phyloP scores from a whole-genome alignment of 139 green algal species.

The Chlamydomonas applanata region DNA sequence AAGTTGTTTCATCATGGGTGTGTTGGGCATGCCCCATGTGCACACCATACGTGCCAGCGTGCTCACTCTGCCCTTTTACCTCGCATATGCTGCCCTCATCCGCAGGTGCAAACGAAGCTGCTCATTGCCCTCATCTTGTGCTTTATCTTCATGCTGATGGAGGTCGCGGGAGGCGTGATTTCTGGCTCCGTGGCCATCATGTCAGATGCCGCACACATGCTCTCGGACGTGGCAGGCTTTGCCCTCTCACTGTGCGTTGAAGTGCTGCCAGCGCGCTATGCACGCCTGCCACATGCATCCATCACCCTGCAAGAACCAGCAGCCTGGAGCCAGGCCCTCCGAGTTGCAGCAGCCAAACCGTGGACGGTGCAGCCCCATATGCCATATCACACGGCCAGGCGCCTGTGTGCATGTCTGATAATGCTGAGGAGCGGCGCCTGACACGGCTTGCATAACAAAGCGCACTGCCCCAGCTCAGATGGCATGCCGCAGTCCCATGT shows the following conservation, averaged over 20 bases:
- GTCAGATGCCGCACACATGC: conserved; percentile 92
- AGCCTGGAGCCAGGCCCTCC: too few relatives aligned
- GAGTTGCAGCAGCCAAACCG: too few relatives aligned
- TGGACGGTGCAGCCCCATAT: too few relatives aligned
- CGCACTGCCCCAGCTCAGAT: conserved; percentile 28
- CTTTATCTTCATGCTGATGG: conserved; percentile 55
- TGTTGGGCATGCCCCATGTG: neutral
- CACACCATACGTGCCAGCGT: neutral
- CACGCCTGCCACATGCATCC: too few relatives aligned
- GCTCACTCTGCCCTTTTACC: neutral
- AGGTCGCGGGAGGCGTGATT: conserved; percentile 44
- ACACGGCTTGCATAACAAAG: conserved; percentile 5
- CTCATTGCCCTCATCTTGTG: conserved; percentile 46
- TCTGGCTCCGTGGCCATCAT: conserved; percentile 78
- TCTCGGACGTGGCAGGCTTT: conserved; percentile 90
- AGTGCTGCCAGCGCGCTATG: too few relatives aligned
- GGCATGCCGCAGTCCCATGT: conserved; percentile 16
- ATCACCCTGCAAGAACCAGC: too few relatives aligned
- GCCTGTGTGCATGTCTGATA: too few relatives aligned
- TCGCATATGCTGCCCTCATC: neutral
- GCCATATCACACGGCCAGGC: too few relatives aligned
- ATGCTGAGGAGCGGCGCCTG: conserved; percentile 41
- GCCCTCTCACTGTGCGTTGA: conserved; percentile 80
- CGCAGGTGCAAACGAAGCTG: conserved; percentile 20
- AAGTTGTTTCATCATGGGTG: neutral